Evolutionary conservation across 2,329 filamentous ascomycete species (phyloP), one percentile per base, ranked within the genome.

Genomic region (Orbilia blumenaviensis): DNA sequence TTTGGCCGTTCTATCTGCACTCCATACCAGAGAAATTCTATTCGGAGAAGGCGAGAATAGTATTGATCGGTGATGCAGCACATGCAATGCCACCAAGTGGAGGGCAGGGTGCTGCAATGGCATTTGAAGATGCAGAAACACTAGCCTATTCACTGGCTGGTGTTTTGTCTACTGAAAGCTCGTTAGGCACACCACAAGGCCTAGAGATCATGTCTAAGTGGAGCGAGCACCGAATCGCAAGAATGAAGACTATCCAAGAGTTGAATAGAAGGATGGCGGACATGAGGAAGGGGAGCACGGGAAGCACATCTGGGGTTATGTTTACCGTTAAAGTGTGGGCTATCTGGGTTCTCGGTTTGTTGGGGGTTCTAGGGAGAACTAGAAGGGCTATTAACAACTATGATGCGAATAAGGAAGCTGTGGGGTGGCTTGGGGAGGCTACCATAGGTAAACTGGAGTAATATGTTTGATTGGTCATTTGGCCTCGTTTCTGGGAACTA

Each of bases 1-100:
- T 68, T 16, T 75, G 71, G 71, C 21, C 71, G 3, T 68, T 58
- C 27, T 75, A 75, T 36, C 36, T 56, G 6, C 71, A 75, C 36
- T 68, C 56, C 3, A 38, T 75, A 38, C 71, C 71, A 3, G 71
- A 75, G 27, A 75, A 68, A 23, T 56, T 75, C 8, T 63, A 63
- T 41, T 75, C 71, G 1, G 63, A 75, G 4, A 68, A 58, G 3
- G 66, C 46, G 9, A 58, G 60, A 18, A 21, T 77, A 10, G 56
- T 89, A 3, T 81, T 89, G 1, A 81, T 88, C 1, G 88, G 87
- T 2, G 87, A 89, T 80, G 87, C 87, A 1, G 87, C 86, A 0
- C 87, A 89, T 81, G 86, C 87, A 0, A 82, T 89, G 66, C 85
- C 86, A 1, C 84, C 87, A 0, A 85, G 84, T 4, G 85, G 84